phyloP scores from a whole-genome alignment of 2,329 filamentous ascomycete species.

The Aureobasidium musti region DNA sequence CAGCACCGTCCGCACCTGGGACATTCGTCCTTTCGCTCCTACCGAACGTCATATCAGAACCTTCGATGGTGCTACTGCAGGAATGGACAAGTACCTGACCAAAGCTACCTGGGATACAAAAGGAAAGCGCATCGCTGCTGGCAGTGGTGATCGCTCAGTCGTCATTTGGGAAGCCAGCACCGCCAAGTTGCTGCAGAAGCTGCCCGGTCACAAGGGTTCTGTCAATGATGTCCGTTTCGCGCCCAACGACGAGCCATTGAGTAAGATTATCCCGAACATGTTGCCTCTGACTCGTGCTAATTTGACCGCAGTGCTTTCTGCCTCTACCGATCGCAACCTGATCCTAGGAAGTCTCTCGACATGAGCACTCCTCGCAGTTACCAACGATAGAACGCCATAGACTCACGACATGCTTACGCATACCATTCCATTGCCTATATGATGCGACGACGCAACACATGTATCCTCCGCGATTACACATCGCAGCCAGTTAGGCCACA shows the following conservation, averaged over 20 bases:
- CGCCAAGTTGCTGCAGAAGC: conserved; percentile 90
- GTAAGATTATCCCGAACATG: conserved; percentile 59
- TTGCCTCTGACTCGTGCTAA: not conserved
- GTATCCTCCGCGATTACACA: not conserved
- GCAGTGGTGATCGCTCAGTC: conserved; percentile 86
- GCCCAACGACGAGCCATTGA: conserved; percentile 78
- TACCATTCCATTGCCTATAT: not conserved
- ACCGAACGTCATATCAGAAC: conserved; percentile 80
- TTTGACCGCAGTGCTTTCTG: conserved; percentile 35
- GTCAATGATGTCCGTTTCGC: conserved; percentile 95
- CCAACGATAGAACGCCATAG: not conserved
- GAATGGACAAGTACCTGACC: conserved; percentile 88
- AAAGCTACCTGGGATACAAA: conserved; percentile 85
- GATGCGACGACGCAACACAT: not conserved
- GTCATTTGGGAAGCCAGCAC: conserved; percentile 86
- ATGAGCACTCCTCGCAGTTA: not conserved
- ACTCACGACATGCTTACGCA: not conserved
- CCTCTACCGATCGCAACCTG: conserved; percentile 42
- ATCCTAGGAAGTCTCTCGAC: conserved; percentile 37
- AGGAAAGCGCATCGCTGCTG: conserved; percentile 83
- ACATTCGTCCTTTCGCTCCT: conserved; percentile 91
- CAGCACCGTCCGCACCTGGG: conserved; percentile 91
- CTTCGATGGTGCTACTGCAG: conserved; percentile 86
- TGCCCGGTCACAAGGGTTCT: conserved; percentile 91
- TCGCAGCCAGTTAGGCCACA: not conserved